Percentiles rank a stretch among this genome's conserved stretches.
Conservation (phyloP, 257 asterid species). For the Fraxinus pennsylvanica region DNA sequence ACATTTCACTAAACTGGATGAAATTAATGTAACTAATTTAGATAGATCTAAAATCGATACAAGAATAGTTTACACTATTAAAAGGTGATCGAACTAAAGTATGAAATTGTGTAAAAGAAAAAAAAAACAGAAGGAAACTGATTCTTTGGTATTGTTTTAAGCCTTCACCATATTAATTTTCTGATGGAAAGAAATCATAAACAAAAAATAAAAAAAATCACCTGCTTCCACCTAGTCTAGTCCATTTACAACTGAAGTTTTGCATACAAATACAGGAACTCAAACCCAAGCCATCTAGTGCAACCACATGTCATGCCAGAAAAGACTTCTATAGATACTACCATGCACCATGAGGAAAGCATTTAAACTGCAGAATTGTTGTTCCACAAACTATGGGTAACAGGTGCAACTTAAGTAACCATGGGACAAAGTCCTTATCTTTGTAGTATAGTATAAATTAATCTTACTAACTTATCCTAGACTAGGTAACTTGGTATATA, state of each 20-base stretch:
- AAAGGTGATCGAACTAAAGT: background rate
- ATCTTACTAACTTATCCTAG: background rate
- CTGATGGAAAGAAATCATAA: background rate
- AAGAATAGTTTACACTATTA: slow-evolving; percentile 12
- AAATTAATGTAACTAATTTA: background rate
- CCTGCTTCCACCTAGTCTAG: background rate
- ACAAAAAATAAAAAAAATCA: background rate
- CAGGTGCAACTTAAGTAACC: background rate
- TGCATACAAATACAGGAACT: background rate
- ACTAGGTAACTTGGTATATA: background rate
- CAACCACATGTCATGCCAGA: background rate
- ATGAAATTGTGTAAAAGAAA: background rate
- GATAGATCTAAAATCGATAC: background rate
- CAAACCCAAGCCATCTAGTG: background rate
- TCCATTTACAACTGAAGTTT: background rate
- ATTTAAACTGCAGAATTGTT: background rate
- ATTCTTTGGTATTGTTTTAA: background rate
- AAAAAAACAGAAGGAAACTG: background rate
- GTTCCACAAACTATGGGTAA: background rate
- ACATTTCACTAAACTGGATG: slow-evolving; percentile 8
- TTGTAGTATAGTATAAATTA: background rate
- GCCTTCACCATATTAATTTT: background rate
- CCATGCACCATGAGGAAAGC: background rate
- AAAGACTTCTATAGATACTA: background rate
- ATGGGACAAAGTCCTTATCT: background rate